A percentile compares a stretch with the other conserved stretches of the same genome.
Conservation (phyloP, 306 rosid species). For the Prunus salicina region DNA sequence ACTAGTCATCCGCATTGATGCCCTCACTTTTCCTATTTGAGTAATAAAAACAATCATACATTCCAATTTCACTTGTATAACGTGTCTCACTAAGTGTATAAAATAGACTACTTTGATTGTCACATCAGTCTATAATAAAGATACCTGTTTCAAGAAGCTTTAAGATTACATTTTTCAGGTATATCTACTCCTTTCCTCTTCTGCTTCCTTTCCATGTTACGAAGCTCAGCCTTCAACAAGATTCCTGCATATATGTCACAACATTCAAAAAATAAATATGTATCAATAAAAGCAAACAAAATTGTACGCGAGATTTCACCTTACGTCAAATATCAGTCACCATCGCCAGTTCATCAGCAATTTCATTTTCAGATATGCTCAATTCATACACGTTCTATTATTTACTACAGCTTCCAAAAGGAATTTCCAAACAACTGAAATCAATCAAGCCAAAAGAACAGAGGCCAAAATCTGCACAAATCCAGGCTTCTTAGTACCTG, state of each 20-base stretch:
- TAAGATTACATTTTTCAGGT: constrained; percentile 83
- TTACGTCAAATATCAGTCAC: too few relatives aligned
- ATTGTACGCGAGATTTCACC: too few relatives aligned
- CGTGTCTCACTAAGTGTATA: too few relatives aligned
- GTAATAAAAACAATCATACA: constrained; percentile 7
- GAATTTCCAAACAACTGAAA: constrained; percentile 7
- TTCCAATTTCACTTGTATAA: too few relatives aligned
- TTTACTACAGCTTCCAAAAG: not conserved
- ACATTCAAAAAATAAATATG: too few relatives aligned
- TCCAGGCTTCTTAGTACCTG: constrained; percentile 55
- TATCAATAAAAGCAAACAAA: too few relatives aligned
- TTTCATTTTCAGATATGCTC: not conserved
- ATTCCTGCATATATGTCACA: constrained; percentile 50
- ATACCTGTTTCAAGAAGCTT: constrained; percentile 99
- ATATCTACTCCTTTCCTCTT: constrained; percentile 97
- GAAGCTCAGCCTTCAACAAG: constrained; percentile 81
- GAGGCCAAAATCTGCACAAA: constrained; percentile 13
- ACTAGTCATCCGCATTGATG: too few relatives aligned
- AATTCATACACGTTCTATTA: not conserved
- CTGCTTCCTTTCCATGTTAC: constrained; percentile 72
- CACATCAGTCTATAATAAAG: not conserved
- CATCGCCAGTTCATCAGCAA: not conserved
- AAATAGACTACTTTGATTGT: not conserved
- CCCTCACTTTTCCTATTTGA: too few relatives aligned
- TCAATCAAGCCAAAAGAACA: not conserved